Evolutionary conservation across 768 basidiomycete species (phyloP), one percentile per base, ranked within the genome.

Genomic region (Nidularia pulvinata): DNA sequence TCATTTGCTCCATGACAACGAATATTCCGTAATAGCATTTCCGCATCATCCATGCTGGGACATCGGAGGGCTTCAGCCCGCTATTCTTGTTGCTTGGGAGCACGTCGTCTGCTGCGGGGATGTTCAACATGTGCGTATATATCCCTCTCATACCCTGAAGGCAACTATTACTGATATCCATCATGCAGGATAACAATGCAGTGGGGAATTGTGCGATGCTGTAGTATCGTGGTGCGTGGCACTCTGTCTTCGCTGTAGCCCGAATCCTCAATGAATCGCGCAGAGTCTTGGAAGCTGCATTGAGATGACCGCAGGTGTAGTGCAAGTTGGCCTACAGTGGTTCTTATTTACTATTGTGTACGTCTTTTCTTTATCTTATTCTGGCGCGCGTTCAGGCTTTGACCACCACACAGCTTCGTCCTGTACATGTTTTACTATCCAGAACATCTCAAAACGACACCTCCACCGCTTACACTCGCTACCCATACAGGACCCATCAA

Each of bases 381-480:
- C 6, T 16, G 51, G 13, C 48, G 43, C n/a, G 10, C 22, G 47
- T 13, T 3, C n/a, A 9, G 10, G 14, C 5, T 46, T 16, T 46
- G 35, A 30, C 48, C n/a, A 45, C n/a, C 42, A 6, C 30, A 6
- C n/a, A 98, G 95, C 44, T 78, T 98, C 54, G 79, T 95, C 0
- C 82, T 99, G 2, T 98, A 91, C 72, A 86, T 99, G 74, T 74
- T 90, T 39, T 98, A 95, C 75, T 98, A 93, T 66, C 97, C 97
- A 0, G 71, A 79, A 5, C 84, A 91, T 61, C 83, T 89, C 64
- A 97, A 95, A 70, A 91, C 86, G 64, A 69, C 48, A 30, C 51
- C 46, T 49, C 22, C 48, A 7, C 32, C 48, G 9, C 34, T 49
- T 33, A 9, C 25, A 6, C 10, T 10, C 10, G 19, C 48, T 32